Conservation (phyloP, 139 green algal genomes). For the Gonium pectorale region DNA sequence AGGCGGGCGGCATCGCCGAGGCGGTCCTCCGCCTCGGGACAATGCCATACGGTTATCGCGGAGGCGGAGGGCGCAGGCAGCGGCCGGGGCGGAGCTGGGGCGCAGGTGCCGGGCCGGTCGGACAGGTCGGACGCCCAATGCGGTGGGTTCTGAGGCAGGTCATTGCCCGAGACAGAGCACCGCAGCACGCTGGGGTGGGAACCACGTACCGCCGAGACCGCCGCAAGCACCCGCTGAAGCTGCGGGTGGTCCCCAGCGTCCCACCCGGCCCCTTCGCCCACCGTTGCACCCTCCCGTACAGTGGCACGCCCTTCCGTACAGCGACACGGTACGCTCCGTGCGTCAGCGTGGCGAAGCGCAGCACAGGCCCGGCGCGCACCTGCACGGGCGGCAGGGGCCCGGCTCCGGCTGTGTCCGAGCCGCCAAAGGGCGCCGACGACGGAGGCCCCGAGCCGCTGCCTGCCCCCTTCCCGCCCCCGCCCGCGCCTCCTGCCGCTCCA, state of each 20-base stretch:
- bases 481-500: not conserved
- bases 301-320: not conserved
- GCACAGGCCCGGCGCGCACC: not conserved
- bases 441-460: not conserved
- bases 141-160: too few relatives aligned
- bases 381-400: slow-evolving; percentile 29
- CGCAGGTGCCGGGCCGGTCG: too few relatives aligned
- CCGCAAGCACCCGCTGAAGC: not conserved
- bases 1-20: not conserved
- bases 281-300: too few relatives aligned
- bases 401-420: not conserved
- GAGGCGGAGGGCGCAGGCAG: not conserved
- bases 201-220: not conserved
- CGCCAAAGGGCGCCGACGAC: not conserved
- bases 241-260: not conserved
- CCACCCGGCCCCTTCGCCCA: not conserved
- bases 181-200: too few relatives aligned
- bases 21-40: not conserved
- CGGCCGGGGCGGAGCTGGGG: not conserved
- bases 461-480: not conserved
- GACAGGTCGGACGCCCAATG: too few relatives aligned
- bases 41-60: not conserved
- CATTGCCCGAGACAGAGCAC: too few relatives aligned
- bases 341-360: too few relatives aligned
- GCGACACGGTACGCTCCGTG: too few relatives aligned